Percentiles rank a stretch among this genome's conserved stretches.
These are phyloP conservation scores for Takashimella koratensis DNA, from an alignment of 1,284 basidiomycete genomes.

Conservation along the genomic window DNA sequence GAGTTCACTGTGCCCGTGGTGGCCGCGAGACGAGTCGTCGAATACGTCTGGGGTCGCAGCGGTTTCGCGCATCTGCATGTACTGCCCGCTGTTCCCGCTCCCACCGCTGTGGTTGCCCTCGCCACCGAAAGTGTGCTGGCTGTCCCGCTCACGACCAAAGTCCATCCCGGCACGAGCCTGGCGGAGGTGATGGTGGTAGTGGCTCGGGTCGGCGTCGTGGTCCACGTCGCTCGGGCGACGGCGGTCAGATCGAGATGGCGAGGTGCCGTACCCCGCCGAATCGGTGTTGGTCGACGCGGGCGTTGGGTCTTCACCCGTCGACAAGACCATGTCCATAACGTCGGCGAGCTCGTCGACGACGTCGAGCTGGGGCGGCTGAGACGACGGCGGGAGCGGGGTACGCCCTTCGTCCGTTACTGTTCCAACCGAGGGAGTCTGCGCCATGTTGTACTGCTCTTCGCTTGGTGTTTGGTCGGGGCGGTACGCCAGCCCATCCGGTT, in stretches of 20 bases:
- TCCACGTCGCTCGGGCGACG: not conserved
- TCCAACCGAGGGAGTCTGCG: conserved; percentile 14
- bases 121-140: not conserved
- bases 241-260: no score
- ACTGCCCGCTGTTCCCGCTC: not conserved
- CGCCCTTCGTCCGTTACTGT: conserved; percentile 2
- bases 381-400: not conserved
- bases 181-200: not conserved
- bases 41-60: not conserved
- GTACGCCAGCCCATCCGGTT: conserved; percentile 7
- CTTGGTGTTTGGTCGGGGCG: conserved; percentile 19
- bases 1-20: not conserved
- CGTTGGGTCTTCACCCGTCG: not conserved
- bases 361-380: not conserved
- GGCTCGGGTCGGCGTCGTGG: not conserved
- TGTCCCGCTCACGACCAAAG: not conserved
- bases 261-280: not conserved
- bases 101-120: not conserved
- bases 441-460: conserved; percentile 22
- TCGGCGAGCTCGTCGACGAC: not conserved
- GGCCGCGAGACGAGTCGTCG: not conserved
- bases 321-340: not conserved
- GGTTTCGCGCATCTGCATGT: not conserved
- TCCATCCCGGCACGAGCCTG: not conserved
- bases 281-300: not conserved